Percentiles rank a stretch among this genome's conserved stretches.
Conservation (phyloP, 2,329 filamentous ascomycete species). For the Dactylellina sp. region DNA sequence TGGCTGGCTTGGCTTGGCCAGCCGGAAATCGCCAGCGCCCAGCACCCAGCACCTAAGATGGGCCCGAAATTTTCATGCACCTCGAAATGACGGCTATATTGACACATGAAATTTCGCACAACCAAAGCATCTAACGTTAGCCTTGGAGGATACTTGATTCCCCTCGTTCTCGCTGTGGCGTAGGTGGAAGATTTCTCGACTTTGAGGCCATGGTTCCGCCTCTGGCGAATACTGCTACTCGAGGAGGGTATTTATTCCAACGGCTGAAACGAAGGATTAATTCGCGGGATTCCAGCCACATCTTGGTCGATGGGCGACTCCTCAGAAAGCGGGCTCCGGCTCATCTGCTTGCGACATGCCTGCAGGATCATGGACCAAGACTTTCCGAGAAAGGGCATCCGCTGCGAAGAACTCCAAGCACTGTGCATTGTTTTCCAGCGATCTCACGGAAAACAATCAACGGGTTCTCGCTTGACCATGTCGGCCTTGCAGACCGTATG, state of each 20-base stretch:
- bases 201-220: too few relatives aligned
- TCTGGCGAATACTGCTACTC: too few relatives aligned
- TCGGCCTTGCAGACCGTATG: neutral
- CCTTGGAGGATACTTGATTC: too few relatives aligned
- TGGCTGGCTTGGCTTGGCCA: neutral
- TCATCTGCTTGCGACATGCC: neutral
- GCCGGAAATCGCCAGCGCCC: conserved; percentile 12
- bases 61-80: conserved; percentile 9
- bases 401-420: neutral
- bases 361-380: conserved; percentile 5
- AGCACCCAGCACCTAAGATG: too few relatives aligned
- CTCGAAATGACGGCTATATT: conserved; percentile 1
- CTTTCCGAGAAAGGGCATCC: neutral
- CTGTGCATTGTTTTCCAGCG: too few relatives aligned
- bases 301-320: too few relatives aligned
- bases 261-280: too few relatives aligned
- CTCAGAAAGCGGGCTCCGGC: too few relatives aligned
- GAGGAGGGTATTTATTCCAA: too few relatives aligned
- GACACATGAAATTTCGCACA: neutral
- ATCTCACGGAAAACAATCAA: neutral
- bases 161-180: too few relatives aligned
- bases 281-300: too few relatives aligned
- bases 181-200: too few relatives aligned
- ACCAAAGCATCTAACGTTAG: neutral
- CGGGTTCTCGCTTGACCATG: neutral